Base-by-base conservation (phyloP, 2,329 filamentous ascomycete species). In the Diaporthe aspalathi region DNA sequence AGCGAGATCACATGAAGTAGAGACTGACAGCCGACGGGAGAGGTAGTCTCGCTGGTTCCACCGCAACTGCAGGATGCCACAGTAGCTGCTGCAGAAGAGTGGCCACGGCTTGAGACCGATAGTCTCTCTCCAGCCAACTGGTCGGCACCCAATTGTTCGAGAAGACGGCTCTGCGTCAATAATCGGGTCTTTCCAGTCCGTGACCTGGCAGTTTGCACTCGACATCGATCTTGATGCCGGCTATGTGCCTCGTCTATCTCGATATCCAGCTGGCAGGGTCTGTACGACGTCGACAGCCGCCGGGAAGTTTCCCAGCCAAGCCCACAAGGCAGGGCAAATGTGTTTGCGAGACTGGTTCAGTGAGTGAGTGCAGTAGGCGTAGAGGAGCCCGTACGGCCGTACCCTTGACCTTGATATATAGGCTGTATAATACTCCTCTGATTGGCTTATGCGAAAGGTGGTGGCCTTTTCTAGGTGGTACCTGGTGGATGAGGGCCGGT, bases 261-360 rank as follows among this genome's bases (percentile, higher is more conserved):
- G 63, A 17, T 62, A 60, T 60, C 62, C 68, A 70, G 62, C 68
- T 43, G 67, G 68, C 32, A 70, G 68, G 53, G 22, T 56, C 68
- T 38, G 68, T 72, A 43, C 22, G 47, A 67, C 71, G 11, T 56
- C 49, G 35, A 70, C 62, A 70, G 47, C 38, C 62, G 67, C 68
- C 68, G 54, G 54, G 14, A 24, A 50, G 35, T 54, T 40, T 32
- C 16, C 53, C 38, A 40, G 62, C 54, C 62, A 67, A 50, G 54
- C 17, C 54, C 17, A 49, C 53, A 27, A 38, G 43, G 53, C 22
- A 50, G 45, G 54, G 2, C 5, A 40, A 49, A 47, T 43, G 29
- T 67, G 60, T 29, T 52, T 62, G n/a, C 49, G 67, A 54, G 49
- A 54, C 68, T 52, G 29, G 20, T 56, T 45, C n/a, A n/a, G n/a